A percentile compares a stretch with the other conserved stretches of the same genome.
These are phyloP conservation scores for Pichia californica DNA, from an alignment of 805 yeast species.

Conservation along the genomic window DNA sequence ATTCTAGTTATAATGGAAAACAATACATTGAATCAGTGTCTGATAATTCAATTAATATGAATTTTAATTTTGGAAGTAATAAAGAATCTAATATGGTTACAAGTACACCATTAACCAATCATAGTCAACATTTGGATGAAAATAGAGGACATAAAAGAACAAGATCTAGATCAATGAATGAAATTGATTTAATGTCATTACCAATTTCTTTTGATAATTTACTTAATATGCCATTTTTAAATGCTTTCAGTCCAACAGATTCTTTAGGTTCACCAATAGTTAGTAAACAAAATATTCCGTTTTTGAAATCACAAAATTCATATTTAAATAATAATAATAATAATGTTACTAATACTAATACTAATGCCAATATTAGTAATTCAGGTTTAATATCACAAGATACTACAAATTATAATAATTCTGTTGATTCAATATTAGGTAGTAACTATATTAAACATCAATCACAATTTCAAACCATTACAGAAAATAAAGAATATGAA, in stretches of 20 bases:
- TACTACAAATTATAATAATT: too few species aligned
- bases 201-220: neutral
- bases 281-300: neutral
- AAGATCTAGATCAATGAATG: conserved; percentile 30
- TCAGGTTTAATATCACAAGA: too few species aligned
- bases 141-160: conserved; percentile 29
- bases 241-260: conserved; percentile 1
- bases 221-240: conserved; percentile 2
- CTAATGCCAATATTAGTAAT: neutral
- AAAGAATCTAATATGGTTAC: neutral
- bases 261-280: neutral
- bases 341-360: neutral
- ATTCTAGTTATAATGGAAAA: too few species aligned
- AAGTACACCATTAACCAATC: conserved; percentile 1
- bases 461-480: neutral
- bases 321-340: neutral
- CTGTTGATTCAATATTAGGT: too few species aligned
- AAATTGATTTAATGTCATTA: conserved; percentile 19
- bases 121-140: neutral
- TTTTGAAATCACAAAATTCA: neutral
- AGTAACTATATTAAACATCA: too few species aligned
- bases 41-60: conserved; percentile 1
- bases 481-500: neutral
- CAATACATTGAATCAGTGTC: too few species aligned
- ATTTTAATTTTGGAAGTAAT: neutral